Evolutionary conservation across 257 asterid genomes (phyloP).

Genomic region (Ballota nigra): DNA sequence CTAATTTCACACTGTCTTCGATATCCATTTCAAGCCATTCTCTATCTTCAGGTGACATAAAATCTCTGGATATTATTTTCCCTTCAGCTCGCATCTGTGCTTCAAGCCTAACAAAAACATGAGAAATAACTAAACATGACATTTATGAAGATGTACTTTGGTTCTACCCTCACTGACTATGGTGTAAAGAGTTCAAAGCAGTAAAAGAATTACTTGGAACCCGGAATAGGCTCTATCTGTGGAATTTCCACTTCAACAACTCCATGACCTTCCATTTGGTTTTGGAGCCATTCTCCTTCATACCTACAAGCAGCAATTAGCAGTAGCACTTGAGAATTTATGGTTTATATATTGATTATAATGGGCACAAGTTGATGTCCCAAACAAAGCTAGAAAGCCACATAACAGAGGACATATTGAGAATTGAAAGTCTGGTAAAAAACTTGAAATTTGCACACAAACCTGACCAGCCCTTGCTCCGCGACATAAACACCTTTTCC

Average conservation of each 20-base stretch:
- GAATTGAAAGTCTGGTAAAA: neutral
- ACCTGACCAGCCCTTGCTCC: conserved; percentile 93
- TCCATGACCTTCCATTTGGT: conserved; percentile 98
- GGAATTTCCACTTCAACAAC: conserved; percentile 98
- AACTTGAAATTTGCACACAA: conserved; percentile 21
- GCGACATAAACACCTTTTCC: conserved; percentile 93
- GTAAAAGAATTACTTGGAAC: conserved; percentile 67
- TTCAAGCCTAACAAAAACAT: conserved; percentile 64
- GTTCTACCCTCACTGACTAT: conserved; percentile 5
- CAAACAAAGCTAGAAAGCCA: neutral
- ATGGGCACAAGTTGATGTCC: conserved; percentile 4
- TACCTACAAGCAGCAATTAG: conserved; percentile 46
- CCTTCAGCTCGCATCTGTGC: conserved; percentile 95
- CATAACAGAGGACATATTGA: neutral
- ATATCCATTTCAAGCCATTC: conserved; percentile 97
- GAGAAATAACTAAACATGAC: conserved; percentile 11
- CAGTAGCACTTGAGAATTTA: conserved; percentile 1
- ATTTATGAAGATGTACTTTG: conserved; percentile 11
- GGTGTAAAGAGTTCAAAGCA: conserved; percentile 1
- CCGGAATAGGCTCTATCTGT: conserved; percentile 75
- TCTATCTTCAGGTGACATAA: conserved; percentile 89
- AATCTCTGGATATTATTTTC: conserved; percentile 73
- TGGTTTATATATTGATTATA: neutral
- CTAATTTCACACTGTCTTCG: conserved; percentile 68
- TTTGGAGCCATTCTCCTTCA: conserved; percentile 98